A percentile compares a stretch with the other conserved stretches of the same genome.
These are phyloP conservation scores for Nicotiana rustica DNA, from an alignment of 305 asterid species.

Conservation along the genomic window DNA sequence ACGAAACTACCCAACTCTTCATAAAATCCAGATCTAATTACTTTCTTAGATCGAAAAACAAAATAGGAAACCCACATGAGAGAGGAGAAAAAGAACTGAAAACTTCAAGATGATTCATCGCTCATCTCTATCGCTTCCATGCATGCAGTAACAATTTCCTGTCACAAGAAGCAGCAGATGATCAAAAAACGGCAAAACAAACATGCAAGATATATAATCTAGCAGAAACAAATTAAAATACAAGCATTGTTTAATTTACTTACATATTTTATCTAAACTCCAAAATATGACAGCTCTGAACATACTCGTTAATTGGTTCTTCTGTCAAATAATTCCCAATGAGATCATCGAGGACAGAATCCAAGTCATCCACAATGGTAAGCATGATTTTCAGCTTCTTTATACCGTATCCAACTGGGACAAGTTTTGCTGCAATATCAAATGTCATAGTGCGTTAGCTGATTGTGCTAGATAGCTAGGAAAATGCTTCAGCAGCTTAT, in stretches of 20 bases:
- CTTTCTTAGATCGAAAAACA: not conserved
- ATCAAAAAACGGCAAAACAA: not conserved
- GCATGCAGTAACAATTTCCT: constrained; percentile 12
- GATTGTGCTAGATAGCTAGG: not conserved
- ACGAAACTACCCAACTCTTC: not conserved
- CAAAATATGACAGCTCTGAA: constrained; percentile 85
- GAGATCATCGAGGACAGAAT: constrained; percentile 64
- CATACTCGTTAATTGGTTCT: constrained; percentile 67
- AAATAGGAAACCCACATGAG: not conserved
- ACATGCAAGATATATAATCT: not conserved
- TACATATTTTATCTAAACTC: constrained; percentile 87
- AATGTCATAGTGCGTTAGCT: not conserved
- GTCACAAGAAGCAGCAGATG: constrained; percentile 28
- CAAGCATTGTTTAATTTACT: constrained; percentile 36
- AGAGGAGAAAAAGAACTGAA: not conserved
- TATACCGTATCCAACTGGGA: constrained; percentile 88
- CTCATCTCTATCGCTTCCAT: not conserved
- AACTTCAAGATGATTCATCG: not conserved
- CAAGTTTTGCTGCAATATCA: constrained; percentile 64
- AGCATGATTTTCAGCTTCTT: constrained; percentile 89
- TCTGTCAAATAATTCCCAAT: constrained; percentile 67
- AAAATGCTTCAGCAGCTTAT: not conserved
- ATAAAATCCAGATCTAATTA: not conserved
- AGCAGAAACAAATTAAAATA: not conserved
- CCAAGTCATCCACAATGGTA: constrained; percentile 55